Conservation (phyloP, 2,329 filamentous ascomycete genomes). For the Hypoxylon sp. region DNA sequence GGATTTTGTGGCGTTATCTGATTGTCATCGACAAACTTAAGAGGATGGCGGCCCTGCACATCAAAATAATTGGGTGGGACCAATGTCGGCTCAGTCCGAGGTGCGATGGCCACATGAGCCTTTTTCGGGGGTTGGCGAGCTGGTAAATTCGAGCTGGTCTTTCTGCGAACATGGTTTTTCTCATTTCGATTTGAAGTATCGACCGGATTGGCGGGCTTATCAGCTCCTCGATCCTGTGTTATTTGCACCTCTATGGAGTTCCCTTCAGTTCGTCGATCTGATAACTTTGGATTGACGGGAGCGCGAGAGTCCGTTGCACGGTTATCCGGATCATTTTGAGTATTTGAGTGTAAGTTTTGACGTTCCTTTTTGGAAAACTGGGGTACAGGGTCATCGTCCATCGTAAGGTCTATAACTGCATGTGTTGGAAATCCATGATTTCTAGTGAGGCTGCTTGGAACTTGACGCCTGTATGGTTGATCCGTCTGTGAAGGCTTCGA, state of each 20-base stretch:
- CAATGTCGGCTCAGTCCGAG: conserved; percentile 4
- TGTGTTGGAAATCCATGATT: conserved; percentile 6
- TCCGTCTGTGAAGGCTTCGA: conserved; percentile 1
- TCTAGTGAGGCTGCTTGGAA: conserved; percentile 8
- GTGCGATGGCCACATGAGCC: conserved; percentile 6
- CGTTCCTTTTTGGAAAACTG: conserved; percentile 6
- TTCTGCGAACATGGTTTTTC: conserved; percentile 7
- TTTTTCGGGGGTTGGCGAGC: not conserved
- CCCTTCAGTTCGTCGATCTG: not conserved
- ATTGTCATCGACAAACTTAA: conserved; percentile 4
- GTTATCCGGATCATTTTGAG: not conserved
- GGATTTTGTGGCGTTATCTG: not conserved
- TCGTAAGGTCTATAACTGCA: conserved; percentile 44
- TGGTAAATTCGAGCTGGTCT: not conserved
- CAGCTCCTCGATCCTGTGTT: not conserved
- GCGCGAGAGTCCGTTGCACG: not conserved
- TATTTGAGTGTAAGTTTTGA: conserved; percentile 3
- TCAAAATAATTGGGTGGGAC: not conserved
- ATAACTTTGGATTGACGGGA: not conserved
- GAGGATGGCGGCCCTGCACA: not conserved
- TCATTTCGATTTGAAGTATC: not conserved
- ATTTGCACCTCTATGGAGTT: conserved; percentile 23
- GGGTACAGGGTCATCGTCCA: conserved; percentile 40
- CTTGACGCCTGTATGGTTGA: conserved; percentile 10
- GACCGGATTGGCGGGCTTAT: not conserved